These are phyloP conservation scores for Leccinum variabile DNA, from an alignment of 1,284 basidiomycete genomes.

Conservation along the genomic window DNA sequence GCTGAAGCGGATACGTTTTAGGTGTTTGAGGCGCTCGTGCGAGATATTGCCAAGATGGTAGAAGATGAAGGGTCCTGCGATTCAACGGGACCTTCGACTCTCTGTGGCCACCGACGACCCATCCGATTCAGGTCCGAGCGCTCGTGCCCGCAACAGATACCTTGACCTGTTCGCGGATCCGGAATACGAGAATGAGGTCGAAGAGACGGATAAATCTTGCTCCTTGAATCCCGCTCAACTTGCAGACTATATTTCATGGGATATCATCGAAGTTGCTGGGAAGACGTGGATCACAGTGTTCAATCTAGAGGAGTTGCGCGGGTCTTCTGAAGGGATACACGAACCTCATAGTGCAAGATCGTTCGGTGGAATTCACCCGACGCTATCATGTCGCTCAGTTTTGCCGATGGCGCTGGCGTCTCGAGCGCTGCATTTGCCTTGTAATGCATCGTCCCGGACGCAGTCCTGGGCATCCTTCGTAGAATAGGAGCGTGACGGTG, in stretches of 20 bases:
- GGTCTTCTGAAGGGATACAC: conserved; percentile 43
- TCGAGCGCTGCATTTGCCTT: conserved; percentile 32
- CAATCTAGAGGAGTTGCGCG: conserved; percentile 41
- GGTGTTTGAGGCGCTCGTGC: conserved; percentile 72
- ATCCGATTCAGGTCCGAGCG: conserved; percentile 39
- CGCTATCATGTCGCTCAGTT: conserved; percentile 57
- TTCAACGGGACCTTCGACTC: too few species aligned
- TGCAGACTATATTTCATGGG: conserved; percentile 61
- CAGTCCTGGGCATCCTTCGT: conserved; percentile 12
- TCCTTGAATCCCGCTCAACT: conserved; percentile 39
- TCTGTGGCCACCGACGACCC: too few species aligned
- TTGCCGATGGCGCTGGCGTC: conserved; percentile 70
- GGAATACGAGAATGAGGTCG: too few species aligned
- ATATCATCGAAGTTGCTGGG: conserved; percentile 52
- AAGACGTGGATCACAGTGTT: conserved; percentile 51
- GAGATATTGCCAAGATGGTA: conserved; percentile 69
- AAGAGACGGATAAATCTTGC: conserved; percentile 48
- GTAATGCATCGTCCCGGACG: conserved; percentile 19
- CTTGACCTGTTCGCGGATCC: too few species aligned
- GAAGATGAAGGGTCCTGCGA: conserved; percentile 50
- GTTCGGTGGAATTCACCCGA: conserved; percentile 73
- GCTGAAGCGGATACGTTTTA: conserved; percentile 80
- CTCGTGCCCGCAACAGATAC: too few species aligned
- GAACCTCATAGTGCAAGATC: conserved; percentile 72
- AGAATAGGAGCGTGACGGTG: conserved; percentile 15